Base-by-base conservation (phyloP, 2,329 filamentous ascomycete species). In the Bretziella fagacearum region DNA sequence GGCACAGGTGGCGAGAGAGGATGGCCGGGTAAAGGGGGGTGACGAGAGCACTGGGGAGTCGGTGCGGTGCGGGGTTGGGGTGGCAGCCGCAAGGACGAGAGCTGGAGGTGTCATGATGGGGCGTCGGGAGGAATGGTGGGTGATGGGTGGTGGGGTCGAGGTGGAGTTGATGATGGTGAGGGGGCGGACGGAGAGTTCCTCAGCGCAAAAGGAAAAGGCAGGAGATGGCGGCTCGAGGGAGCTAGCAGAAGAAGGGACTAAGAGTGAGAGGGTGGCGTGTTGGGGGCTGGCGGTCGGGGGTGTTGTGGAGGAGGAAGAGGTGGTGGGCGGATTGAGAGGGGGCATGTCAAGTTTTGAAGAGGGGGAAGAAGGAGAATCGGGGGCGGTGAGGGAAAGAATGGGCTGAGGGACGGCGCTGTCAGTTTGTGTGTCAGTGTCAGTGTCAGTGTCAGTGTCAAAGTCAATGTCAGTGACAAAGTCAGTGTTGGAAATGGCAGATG, bases 171-270 rank as follows among this genome's bases (percentile, higher is more conserved):
- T 32, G 11, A 26, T 18, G 10, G 27, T 44, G n/a, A 44, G 36
- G 13, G 27, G 20, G 11, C 33, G 41, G 10, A 51, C 40, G 3
- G 25, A 35, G 17, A 47, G 23, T 29, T 51, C 20, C 43, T 51
- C 45, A n/a, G 26, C 33, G 18, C 44, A 51, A 22, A 51, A 51
- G 23, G 32, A 44, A 22, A 51, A 51, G 4, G 33, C 45, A 10
- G 49, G 49, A 23, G 44, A 47, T 32, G 44, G 39, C 3, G 49
- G 49, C 4, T 47, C 41, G 20, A 47, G 32, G 22, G 13, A 43
- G 6, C 10, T 22, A 23, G 18, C 17, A 36, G 29, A 44, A 25
- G 11, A n/a, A 8, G 13, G 15, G 27, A 15, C 39, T n/a, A 23
- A 42, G 39, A 15, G 18, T n/a, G 40, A 30, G 18, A 30, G 17